Percentiles rank a stretch among this genome's conserved stretches.
These are phyloP conservation scores for Narthecium ossifragum DNA, from an alignment of 106 monocot genomes.

Conservation along the genomic window DNA sequence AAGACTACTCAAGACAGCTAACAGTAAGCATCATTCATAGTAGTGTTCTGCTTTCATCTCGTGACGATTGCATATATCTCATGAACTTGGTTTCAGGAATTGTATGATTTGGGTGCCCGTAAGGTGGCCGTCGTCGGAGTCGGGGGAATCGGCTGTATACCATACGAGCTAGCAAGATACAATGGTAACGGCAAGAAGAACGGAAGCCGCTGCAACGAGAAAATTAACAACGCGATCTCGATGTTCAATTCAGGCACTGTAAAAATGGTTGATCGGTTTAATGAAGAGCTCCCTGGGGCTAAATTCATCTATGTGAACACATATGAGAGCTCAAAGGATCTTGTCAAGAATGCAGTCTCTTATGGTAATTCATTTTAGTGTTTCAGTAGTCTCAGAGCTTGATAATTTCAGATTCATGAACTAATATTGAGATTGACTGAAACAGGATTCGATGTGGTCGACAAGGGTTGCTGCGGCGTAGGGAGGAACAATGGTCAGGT, in stretches of 20 bases:
- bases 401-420: no score
- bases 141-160: slow-evolving; percentile 86
- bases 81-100: slow-evolving; percentile 20
- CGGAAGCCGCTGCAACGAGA: slow-evolving; percentile 43
- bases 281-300: slow-evolving; percentile 29
- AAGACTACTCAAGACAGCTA: slow-evolving; percentile 52
- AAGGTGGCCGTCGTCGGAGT: slow-evolving; percentile 51
- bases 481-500: slow-evolving; percentile 92
- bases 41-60: not conserved
- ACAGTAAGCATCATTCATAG: slow-evolving; percentile 13
- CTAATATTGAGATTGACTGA: not conserved
- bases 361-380: slow-evolving; percentile 25
- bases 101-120: slow-evolving; percentile 73
- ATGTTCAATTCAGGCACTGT: slow-evolving; percentile 57
- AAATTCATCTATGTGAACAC: slow-evolving; percentile 61
- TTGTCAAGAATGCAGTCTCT: slow-evolving; percentile 40
- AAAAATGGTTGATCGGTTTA: slow-evolving; percentile 44
- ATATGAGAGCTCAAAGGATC: slow-evolving; percentile 51
- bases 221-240: slow-evolving; percentile 54
- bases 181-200: not conserved
- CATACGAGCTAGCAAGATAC: slow-evolving; percentile 67
- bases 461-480: slow-evolving; percentile 81
- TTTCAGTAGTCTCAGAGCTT: no score
- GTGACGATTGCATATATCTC: not conserved
- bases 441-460: slow-evolving; percentile 51